Base-by-base conservation (phyloP, 306 rosid species). In the Pyrus communis region DNA sequence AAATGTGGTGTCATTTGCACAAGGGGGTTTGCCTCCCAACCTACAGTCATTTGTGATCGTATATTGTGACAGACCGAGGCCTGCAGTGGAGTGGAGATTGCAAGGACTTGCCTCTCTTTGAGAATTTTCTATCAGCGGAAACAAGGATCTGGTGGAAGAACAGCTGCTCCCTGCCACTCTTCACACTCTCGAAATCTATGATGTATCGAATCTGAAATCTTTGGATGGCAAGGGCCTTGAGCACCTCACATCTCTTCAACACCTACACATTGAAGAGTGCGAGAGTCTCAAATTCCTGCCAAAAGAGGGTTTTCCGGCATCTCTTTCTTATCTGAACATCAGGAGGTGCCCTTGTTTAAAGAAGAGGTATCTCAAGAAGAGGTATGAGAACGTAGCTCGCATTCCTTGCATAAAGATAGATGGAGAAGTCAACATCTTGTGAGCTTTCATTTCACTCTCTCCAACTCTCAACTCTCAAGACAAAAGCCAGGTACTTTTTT, bases 191-290 rank as follows among this genome's bases (percentile, higher is more conserved):
- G 0, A 1, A 0, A 59, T 59, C 18, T 59, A 18, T 59, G 0
- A 0, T 0, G 7, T 22, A 11, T 59, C 30, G 3, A 11, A 0
- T 4, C 64, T 59, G 64, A 59, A 23, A 11, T 59, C 18, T 23
- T 11, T 59, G 64, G 31, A 23, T 3, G 64, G 18, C 23, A 59
- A 4, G 31, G 64, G 9, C 4, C 65, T 59, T 59, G 8, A 11
- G 7, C 65, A 59, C 64, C 64, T 22, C 64, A 59, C 64, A 23
- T 59, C 65, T 23, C 65, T 59, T 59, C 8, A 59, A 23, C 3
- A 23, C 1, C 18, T 59, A 2, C 0, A 0, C 0, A 59, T 23
- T 11, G 0, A 0, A 3, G 0, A 1, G 0, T 59, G 65, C 28
- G 3, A 3, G 33, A 30, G 33, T 30, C 33, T 30, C 5, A 4